Evolutionary conservation across 148 eudicot species (phyloP).

Genomic region (Beta vulgaris): DNA sequence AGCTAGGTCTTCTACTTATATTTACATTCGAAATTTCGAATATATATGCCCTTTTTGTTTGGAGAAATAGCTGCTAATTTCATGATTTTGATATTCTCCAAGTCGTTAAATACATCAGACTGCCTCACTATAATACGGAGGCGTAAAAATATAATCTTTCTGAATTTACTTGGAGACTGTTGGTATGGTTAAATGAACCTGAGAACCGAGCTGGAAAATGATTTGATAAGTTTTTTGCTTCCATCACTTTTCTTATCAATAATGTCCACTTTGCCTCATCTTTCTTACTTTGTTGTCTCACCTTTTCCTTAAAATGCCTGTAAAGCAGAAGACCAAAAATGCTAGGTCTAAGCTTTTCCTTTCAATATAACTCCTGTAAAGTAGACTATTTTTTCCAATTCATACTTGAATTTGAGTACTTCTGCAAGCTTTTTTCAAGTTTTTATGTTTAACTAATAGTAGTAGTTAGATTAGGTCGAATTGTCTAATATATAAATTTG

Average conservation of each 20-base stretch:
- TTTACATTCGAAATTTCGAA: background rate
- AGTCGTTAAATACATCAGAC: background rate
- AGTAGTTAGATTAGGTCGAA: no score
- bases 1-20: background rate
- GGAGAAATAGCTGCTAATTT: background rate
- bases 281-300: slow-evolving; percentile 59
- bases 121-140: background rate
- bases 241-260: slow-evolving; percentile 64
- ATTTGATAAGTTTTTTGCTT: slow-evolving; percentile 42
- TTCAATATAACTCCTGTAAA: background rate
- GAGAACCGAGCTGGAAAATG: slow-evolving; percentile 32
- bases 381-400: no score
- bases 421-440: no score
- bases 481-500: no score
- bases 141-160: background rate
- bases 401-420: no score
- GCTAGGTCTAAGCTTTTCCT: background rate
- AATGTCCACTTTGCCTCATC: slow-evolving; percentile 69
- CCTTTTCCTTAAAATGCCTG: slow-evolving; percentile 58
- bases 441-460: no score
- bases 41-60: background rate
- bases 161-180: slow-evolving; percentile 1
- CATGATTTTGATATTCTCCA: background rate
- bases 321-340: background rate
- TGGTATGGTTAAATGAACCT: slow-evolving; percentile 4